Base-by-base conservation (phyloP, 2,329 filamentous ascomycete genomes). In the Sclerotinia sclerotiorum region DNA sequence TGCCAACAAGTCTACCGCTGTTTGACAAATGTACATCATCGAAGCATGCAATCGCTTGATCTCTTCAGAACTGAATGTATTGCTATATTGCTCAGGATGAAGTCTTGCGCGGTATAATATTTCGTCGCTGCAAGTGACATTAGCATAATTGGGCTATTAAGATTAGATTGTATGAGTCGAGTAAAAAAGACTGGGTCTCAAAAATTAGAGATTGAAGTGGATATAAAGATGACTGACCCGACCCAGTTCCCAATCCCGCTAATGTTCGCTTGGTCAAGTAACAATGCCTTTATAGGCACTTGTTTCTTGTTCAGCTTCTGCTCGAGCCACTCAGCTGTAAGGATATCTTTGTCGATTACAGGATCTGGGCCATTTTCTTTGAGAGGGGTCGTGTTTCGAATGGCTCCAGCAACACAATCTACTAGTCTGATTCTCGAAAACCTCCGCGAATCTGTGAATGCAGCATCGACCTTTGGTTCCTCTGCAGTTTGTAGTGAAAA, bases 191-290 rank as follows among this genome's bases (percentile, higher is more conserved):
- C 35, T 35, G 19, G 8, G 10, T 4, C 10, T 39, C 32, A 6
- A 56, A 39, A 2, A 56, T 35, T 35, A 42, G 5, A n/a, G 19
- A 8, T 39, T 7, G 19, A 5, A 42, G 24, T 44, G 6, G n/a
- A 57, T 21, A 10, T 24, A 24, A 42, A 65, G 19, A 24, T 39
- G n/a, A 77, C 83, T 72, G 79, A 87, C 80, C 90, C 93, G 66
- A 99, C 94, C 94, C 94, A 99, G 77, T 98, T 98, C 0, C 95
- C 95, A 71, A 99, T 92, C 10, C 95, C 95, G 75, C 91, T 95
- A 70, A 98, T 91, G 77, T 91, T 91, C 24, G 88, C 85, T 79
- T 99, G 95, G 77, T 98, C 92, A 4, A 98, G 84, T 17, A 99
- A 82, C 27, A 97, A 83, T 0, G 93, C 92, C 78, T 98, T 98